These are phyloP conservation scores for Abortiporus biennis DNA, from an alignment of 1,284 basidiomycete genomes.

Conservation along the genomic window DNA sequence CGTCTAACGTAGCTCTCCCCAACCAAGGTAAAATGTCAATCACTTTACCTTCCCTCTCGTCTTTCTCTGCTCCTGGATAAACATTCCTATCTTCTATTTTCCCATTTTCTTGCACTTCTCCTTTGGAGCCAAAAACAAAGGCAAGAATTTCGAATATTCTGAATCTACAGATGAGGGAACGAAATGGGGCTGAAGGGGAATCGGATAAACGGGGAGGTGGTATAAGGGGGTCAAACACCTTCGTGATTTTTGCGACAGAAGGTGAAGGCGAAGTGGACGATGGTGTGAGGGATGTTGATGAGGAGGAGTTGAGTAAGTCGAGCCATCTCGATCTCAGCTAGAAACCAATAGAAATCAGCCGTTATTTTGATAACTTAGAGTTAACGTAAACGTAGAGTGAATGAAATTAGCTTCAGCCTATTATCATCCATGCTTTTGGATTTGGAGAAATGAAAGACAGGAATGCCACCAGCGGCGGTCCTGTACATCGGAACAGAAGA, in stretches of 20 bases:
- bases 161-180: neutral
- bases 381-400: too few species aligned
- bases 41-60: conserved; percentile 8
- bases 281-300: conserved; percentile 6
- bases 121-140: neutral
- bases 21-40: conserved; percentile 61
- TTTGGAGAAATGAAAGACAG: conserved; percentile 20
- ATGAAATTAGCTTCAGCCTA: too few species aligned
- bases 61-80: neutral
- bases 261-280: conserved; percentile 2
- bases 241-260: neutral
- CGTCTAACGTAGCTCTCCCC: conserved; percentile 60
- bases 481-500: too few species aligned
- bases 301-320: conserved; percentile 14
- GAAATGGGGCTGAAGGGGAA: neutral
- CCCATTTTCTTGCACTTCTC: neutral
- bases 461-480: too few species aligned
- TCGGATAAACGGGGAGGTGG: conserved; percentile 14
- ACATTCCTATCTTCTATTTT: neutral
- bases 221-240: neutral
- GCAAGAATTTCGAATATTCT: too few species aligned
- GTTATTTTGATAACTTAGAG: neutral
- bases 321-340: conserved; percentile 47
- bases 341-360: conserved; percentile 1
- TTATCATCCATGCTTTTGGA: too few species aligned